Percentiles rank a stretch among this genome's conserved stretches.
phyloP scores from a whole-genome alignment of 1,284 basidiomycete genomes.

The Leccinum pseudoinsigne region DNA sequence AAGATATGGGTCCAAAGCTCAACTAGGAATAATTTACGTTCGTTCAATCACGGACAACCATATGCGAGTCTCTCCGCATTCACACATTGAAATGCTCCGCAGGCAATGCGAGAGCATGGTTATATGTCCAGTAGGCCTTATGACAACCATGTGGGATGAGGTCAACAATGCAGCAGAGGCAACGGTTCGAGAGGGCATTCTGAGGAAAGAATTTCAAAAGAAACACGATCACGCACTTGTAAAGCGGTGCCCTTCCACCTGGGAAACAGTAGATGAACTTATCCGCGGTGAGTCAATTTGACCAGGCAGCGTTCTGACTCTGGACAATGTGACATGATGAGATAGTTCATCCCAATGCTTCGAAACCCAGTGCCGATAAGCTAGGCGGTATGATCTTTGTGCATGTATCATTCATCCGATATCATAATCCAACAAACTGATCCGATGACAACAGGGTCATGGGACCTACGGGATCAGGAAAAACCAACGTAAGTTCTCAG shows the following conservation, averaged over 20 bases:
- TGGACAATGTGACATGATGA: background rate
- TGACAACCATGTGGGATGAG: constrained; percentile 18
- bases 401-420: background rate
- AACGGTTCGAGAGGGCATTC: background rate
- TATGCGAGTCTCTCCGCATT: constrained; percentile 6
- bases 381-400: background rate
- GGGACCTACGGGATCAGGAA: constrained; percentile 16
- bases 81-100: constrained; percentile 3
- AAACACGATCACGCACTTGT: background rate
- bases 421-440: background rate
- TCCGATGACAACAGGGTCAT: constrained; percentile 7
- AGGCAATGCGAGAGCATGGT: background rate
- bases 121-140: constrained; percentile 3
- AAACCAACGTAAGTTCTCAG: constrained; percentile 10
- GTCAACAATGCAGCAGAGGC: constrained; percentile 5
- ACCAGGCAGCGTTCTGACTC: no score
- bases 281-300: background rate
- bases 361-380: background rate
- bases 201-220: constrained; percentile 1
- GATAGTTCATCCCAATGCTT: background rate
- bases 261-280: background rate
- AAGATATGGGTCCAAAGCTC: background rate
- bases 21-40: constrained; percentile 10
- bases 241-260: constrained; percentile 1
- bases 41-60: constrained; percentile 12